phyloP scores from a whole-genome alignment of 306 rosid species.

The Prosopis cineraria region DNA sequence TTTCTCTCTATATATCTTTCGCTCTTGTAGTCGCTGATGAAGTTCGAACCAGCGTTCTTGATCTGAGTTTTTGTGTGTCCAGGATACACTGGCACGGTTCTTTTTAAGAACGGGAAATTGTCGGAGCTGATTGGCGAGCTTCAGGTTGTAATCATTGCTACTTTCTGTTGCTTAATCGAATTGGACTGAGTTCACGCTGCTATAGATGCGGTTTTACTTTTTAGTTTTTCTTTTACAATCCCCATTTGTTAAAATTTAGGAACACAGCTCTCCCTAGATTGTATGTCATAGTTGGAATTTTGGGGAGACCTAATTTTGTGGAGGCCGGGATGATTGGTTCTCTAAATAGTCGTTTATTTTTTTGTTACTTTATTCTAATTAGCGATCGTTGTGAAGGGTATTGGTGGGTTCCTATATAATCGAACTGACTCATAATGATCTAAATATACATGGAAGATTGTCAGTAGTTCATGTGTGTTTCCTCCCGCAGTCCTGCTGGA shows the following conservation, averaged over 20 bases:
- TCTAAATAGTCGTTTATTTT: not conserved
- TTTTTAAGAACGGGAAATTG: constrained; percentile 68
- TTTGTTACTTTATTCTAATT: not conserved
- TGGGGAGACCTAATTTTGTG: not conserved
- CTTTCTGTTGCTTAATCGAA: constrained; percentile 17
- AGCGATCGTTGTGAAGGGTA: constrained; percentile 4
- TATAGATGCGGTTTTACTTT: not conserved
- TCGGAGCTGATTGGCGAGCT: constrained; percentile 77
- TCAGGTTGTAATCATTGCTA: constrained; percentile 52
- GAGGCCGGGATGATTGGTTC: constrained; percentile 15
- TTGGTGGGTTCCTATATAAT: constrained; percentile 8
- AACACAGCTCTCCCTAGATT: not conserved
- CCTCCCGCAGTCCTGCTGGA: not conserved
- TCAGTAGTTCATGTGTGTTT: not conserved
- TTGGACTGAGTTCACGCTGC: not conserved
- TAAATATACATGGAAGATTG: not conserved
- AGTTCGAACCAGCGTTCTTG: not conserved
- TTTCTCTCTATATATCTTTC: not conserved
- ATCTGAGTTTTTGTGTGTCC: constrained; percentile 28
- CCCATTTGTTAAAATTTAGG: not conserved
- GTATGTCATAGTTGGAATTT: not conserved
- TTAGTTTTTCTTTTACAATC: not conserved
- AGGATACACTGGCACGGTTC: constrained; percentile 83
- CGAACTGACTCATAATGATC: constrained; percentile 5
- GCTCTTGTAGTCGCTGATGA: not conserved